Conservation (phyloP, 2,329 filamentous ascomycete species). For the Trichoderma sp. region DNA sequence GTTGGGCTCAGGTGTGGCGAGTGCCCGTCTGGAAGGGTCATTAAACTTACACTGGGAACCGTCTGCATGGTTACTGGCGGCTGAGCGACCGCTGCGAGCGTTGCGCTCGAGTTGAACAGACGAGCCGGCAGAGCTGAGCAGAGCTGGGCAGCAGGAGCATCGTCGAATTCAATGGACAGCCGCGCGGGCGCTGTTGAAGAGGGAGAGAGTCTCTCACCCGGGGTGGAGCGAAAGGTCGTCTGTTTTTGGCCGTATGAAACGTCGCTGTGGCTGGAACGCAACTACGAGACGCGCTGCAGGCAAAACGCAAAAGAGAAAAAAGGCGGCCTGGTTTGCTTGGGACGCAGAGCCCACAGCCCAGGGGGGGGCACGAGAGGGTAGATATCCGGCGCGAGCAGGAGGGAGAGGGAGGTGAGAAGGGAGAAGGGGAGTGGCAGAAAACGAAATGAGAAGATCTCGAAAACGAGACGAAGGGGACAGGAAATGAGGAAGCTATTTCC, state of each 20-base stretch:
- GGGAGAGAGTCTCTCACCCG: background rate
- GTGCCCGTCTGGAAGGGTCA: slow-evolving; percentile 20
- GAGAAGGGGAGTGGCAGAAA: slow-evolving; percentile 24
- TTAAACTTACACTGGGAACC: slow-evolving; percentile 53
- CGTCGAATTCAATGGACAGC: slow-evolving; percentile 32
- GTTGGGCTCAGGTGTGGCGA: slow-evolving; percentile 16
- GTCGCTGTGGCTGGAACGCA: background rate
- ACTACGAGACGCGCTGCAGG: slow-evolving; percentile 19
- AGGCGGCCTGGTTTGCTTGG: slow-evolving; percentile 19
- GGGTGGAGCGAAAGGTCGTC: slow-evolving; percentile 16
- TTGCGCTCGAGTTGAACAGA: slow-evolving; percentile 39
- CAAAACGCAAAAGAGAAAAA: background rate
- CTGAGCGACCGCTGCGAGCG: slow-evolving; percentile 44
- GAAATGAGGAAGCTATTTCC: slow-evolving; percentile 28
- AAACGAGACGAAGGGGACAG: slow-evolving; percentile 28
- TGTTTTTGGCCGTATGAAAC: slow-evolving; percentile 2
- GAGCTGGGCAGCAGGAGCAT: slow-evolving; percentile 36
- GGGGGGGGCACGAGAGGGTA: slow-evolving; percentile 13
- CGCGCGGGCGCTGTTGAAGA: slow-evolving; percentile 15
- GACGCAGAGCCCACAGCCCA: slow-evolving; percentile 24
- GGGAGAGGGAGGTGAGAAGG: slow-evolving; percentile 27
- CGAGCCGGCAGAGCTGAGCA: slow-evolving; percentile 35
- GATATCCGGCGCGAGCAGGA: slow-evolving; percentile 21
- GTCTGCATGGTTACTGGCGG: slow-evolving; percentile 56
- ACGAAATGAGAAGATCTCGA: slow-evolving; percentile 25